Base-by-base conservation (phyloP, 768 basidiomycete genomes). In the Boletus pseudopeckii region DNA sequence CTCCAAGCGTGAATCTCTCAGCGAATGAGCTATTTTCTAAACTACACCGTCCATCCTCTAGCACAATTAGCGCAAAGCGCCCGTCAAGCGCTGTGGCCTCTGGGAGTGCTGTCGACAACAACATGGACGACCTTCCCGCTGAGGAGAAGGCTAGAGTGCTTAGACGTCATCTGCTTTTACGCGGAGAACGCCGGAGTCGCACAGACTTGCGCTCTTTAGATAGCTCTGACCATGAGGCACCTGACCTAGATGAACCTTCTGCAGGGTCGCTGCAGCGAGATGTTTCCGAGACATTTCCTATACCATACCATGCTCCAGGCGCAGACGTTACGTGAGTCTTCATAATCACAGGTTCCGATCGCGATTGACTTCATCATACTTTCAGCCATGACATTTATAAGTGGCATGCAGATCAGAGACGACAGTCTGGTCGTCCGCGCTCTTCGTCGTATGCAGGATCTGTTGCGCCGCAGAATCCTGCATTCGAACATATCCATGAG, bases 351-450 rank as follows among this genome's bases (percentile, higher is more conserved):
- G 53, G 48, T 51, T 45, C 57, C 51, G 47, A 58, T 64, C 54
- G 63, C 48, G 37, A 48, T 45, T 54, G 45, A 57, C 51, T 39
- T 24, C 56, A 36, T 13, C 15, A 24, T 48, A 28, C 42, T 56
- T 53, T n/a, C 57, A 90, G 88, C 17, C 93, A 96, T 64, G 86
- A 86, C 58, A 88, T 98, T 38, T 98, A 97, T 77, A 98, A 97
- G 72, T 98, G 93, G 89, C 88, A 94, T 57, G 77, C 83, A 15
- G 87, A 89, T 61, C 83, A 85, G 51, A 80, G 78, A 24, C 80
- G 85, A 52, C 78, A 81, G 54, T 77, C 75, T 17, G 75, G 71
- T 13, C 82, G 90, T 39, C 75, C 80, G 17, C 86, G 90, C 37
- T 75, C 87, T n/a, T 78, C 81, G 36, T 92, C 90, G 0, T 90